A percentile compares a stretch with the other conserved stretches of the same genome.
These are phyloP conservation scores for Myriosclerotinia duriaeana DNA, from an alignment of 2,329 filamentous ascomycete genomes.

Conservation along the genomic window DNA sequence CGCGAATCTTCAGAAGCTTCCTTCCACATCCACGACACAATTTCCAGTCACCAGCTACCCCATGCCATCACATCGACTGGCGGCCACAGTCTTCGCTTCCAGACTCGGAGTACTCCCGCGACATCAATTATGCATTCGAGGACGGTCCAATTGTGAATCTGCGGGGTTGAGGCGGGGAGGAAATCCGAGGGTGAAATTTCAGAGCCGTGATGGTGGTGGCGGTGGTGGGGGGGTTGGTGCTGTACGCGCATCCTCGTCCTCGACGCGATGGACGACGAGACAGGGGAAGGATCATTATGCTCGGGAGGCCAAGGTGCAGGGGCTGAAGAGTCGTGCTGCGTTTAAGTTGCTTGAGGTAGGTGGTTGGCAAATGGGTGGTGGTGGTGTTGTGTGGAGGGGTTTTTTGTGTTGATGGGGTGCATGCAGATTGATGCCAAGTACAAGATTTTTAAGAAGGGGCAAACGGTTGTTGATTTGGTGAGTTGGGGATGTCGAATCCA, in stretches of 20 bases:
- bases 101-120: not conserved
- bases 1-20: not conserved
- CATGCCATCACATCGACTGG: conserved; percentile 1
- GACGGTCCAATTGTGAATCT: too few relatives aligned
- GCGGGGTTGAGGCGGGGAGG: conserved; percentile 8
- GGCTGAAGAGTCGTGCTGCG: conserved; percentile 84
- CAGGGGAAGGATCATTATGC: conserved; percentile 73
- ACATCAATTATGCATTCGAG: not conserved
- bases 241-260: conserved; percentile 44
- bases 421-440: conserved; percentile 77
- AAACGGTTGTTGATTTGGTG: conserved; percentile 89
- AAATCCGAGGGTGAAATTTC: not conserved
- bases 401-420: not conserved
- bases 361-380: not conserved
- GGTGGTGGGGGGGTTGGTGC: not conserved
- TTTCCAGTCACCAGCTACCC: not conserved
- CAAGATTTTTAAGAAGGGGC: conserved; percentile 72
- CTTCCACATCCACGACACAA: not conserved
- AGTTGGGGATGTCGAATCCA: conserved; percentile 31
- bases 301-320: conserved; percentile 72
- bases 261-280: conserved; percentile 77
- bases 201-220: too few relatives aligned
- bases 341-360: conserved; percentile 85
- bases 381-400: not conserved
- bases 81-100: not conserved